Percentiles rank a stretch among this genome's conserved stretches.
phyloP scores from a whole-genome alignment of 805 yeast species.

The Myxozyma lipomycoides region DNA sequence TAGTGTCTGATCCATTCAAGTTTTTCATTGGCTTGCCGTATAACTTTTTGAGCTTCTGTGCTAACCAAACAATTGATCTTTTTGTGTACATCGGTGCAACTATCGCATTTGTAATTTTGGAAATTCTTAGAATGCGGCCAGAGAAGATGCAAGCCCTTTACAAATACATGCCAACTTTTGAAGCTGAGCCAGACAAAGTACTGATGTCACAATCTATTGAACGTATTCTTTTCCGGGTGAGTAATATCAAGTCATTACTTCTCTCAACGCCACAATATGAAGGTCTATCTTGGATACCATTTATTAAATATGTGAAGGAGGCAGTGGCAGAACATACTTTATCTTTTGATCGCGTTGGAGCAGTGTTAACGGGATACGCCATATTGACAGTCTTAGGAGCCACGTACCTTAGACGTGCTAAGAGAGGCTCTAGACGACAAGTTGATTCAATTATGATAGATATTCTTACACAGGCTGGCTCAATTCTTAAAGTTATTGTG shows the following conservation, averaged over 20 bases:
- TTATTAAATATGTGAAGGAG: conserved; percentile 13
- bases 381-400: conserved; percentile 18
- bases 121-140: not conserved
- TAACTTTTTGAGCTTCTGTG: conserved; percentile 9
- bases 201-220: conserved; percentile 8
- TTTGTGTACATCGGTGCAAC: conserved; percentile 8
- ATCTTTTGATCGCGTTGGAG: conserved; percentile 18
- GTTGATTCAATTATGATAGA: conserved; percentile 21
- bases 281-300: too few relatives aligned
- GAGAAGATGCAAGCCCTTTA: not conserved
- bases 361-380: conserved; percentile 21
- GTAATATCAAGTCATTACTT: not conserved
- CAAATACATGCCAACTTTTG: conserved; percentile 1
- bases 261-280: not conserved
- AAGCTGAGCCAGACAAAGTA: conserved; percentile 5
- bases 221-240: conserved; percentile 7
- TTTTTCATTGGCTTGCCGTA: conserved; percentile 13
- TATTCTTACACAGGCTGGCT: conserved; percentile 30
- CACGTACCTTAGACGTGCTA: conserved; percentile 9
- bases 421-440: conserved; percentile 6
- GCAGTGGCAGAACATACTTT: conserved; percentile 9
- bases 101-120: not conserved
- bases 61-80: conserved; percentile 18
- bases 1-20: conserved; percentile 16
- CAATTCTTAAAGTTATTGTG: conserved; percentile 68